Base-by-base conservation (phyloP, 2,329 filamentous ascomycete species). In the Aureobasidium sp. region DNA sequence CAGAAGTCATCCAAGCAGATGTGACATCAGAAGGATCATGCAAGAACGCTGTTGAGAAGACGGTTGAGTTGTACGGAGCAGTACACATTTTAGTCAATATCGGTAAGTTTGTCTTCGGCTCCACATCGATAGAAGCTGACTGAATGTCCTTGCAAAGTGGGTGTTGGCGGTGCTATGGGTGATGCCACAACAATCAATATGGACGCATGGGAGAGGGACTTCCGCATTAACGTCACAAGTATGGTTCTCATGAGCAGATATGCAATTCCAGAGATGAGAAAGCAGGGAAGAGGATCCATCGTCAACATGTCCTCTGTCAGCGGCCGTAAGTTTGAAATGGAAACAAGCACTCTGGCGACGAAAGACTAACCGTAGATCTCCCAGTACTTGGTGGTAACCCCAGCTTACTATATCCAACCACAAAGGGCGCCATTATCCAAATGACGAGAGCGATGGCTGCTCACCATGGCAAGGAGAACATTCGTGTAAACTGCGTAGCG, bases 201-300 rank as follows among this genome's bases (percentile, higher is more conserved):
- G 76, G 77, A 70, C 0, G 75, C 77, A 11, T 89, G 83, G 83
- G 75, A 79, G 0, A 77, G 76, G 55, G 78, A 80, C 0, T 76
- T 88, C 60, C 78, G 85, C 48, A 74, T 87, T 50, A 88, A 88
- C 66, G 82, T 88, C 4, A 79, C 78, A 5, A 85, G 81, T 66
- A 88, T 88, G 85, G 80, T 87, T 34, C 75, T 81, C 60, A 87
- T 88, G 83, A 75, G 76, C 21, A 85, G 86, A 66, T 81, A 82
- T 65, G 79, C 79, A 0, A 80, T 88, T 34, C 85, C 85, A 0
- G 79, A 74, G 3, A 88, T 88, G 85, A 64, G 66, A 29, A 76
- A 75, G 61, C 85, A 86, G 60, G 73, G 77, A 7, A 74, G 76
- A 60, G 82, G 82, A 7, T 77, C 72, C 44, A 82, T 86, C 62